Percentiles rank a stretch among this genome's conserved stretches.
Conservation (phyloP, 2,329 filamentous ascomycete genomes). For the Paraconiothyrium brasiliense region DNA sequence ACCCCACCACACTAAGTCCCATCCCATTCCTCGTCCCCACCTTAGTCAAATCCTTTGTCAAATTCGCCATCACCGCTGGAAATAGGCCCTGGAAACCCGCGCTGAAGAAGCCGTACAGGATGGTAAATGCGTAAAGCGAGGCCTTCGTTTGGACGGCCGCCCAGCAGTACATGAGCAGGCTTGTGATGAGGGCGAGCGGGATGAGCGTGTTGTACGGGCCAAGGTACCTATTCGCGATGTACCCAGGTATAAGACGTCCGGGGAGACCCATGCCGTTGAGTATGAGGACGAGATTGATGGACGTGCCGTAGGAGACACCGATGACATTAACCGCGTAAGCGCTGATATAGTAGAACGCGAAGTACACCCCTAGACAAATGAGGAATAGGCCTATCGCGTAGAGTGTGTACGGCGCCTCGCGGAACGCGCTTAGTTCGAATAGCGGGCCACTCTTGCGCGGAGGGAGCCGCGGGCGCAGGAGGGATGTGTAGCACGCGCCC, state of each 20-base stretch:
- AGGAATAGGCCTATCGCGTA: conserved; percentile 48
- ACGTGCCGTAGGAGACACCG: conserved; percentile 59
- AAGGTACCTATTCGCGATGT: conserved; percentile 62
- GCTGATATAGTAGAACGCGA: conserved; percentile 58
- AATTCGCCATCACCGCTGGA: conserved; percentile 52
- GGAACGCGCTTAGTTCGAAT: conserved; percentile 54
- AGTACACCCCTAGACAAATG: conserved; percentile 49
- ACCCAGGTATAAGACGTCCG: conserved; percentile 62
- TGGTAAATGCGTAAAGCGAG: conserved; percentile 55
- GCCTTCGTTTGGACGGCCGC: conserved; percentile 55
- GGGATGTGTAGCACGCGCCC: conserved; percentile 43
- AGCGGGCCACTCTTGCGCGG: conserved; percentile 55
- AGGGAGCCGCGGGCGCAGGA: conserved; percentile 54
- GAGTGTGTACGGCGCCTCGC: conserved; percentile 52
- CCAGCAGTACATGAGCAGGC: conserved; percentile 66
- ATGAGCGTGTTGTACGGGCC: conserved; percentile 67
- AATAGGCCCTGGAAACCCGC: conserved; percentile 59
- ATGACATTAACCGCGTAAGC: conserved; percentile 56
- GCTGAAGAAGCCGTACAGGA: conserved; percentile 56
- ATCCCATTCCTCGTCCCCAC: conserved; percentile 59
- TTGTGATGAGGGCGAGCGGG: conserved; percentile 58
- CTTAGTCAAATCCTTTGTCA: conserved; percentile 59
- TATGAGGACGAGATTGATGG: conserved; percentile 65
- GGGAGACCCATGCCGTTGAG: conserved; percentile 67
- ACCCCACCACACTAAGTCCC: conserved; percentile 57